Evolutionary conservation across 2,329 filamentous ascomycete species (phyloP), one percentile per base, ranked within the genome.

Genomic region (Trichophyton mentagrophytes): DNA sequence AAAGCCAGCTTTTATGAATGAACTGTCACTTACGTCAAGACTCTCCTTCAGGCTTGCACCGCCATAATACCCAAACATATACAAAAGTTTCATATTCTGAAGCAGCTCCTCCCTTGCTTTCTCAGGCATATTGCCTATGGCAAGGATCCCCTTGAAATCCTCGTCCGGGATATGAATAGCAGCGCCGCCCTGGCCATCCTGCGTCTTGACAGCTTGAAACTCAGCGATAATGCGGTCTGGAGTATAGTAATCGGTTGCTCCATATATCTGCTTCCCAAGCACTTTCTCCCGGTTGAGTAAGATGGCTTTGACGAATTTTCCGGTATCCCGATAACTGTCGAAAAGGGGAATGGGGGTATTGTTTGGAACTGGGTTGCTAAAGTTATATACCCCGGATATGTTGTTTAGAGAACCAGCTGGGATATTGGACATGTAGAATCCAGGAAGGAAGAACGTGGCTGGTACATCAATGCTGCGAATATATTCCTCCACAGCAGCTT

Each of bases 31-130:
- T 56, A 70, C 59, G 27, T 65, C 63, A 22, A 66, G 63, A 25
- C 65, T 70, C 4, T 67, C 64, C 7, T 66, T 64, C 22, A 72
- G 61, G 33, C 63, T 60, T 22, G 65, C 77, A 8, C 78, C 78
- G 3, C 75, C 76, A 66, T 76, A 84, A 64, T 84, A 84, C 0
- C 81, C 80, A 33, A 74, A 78, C 22, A 79, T 74, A 60, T 77
- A 72, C 61, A 83, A 69, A 55, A 84, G 71, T 46, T 76, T 69
- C 69, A 81, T 77, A 62, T 81, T 84, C 69, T 83, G 77, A 38
- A 79, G 69, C 67, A 83, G 61, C 67, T 84, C 81, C 17, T 59
- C 44, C 61, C 79, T 53, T 65, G 73, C 67, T 2, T 66, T 57
- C 11, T 61, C 51, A 1, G 63, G n/a, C 55, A 44, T 22, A 3